Evolutionary conservation across 371 early-diverging fungal species (phyloP).

Genomic region (Circinella minor): DNA sequence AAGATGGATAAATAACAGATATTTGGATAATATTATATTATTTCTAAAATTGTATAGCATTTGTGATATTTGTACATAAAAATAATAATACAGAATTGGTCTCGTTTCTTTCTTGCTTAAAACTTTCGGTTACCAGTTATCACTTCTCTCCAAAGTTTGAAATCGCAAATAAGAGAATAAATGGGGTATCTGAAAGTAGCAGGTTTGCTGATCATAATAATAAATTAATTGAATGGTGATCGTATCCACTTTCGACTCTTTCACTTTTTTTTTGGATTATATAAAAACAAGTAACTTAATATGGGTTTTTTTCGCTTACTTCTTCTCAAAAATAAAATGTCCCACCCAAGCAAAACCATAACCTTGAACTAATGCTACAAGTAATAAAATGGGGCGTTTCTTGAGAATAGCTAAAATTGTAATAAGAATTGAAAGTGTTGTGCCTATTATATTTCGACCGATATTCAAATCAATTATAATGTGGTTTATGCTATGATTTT

Average conservation of each 20-base stretch:
- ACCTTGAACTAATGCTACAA: constrained; percentile 40
- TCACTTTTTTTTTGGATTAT: too few species aligned
- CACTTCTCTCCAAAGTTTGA: constrained; percentile 66
- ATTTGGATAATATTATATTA: too few species aligned
- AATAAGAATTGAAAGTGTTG: constrained; percentile 32
- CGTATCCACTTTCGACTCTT: background rate
- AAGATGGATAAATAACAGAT: too few species aligned
- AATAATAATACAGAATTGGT: background rate
- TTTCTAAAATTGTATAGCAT: too few species aligned
- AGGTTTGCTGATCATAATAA: constrained; percentile 49
- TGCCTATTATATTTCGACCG: constrained; percentile 24
- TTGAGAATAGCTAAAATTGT: constrained; percentile 23
- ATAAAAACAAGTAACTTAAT: too few species aligned
- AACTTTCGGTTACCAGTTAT: constrained; percentile 40
- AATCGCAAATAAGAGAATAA: constrained; percentile 66
- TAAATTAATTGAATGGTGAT: too few species aligned
- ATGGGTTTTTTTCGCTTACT: constrained; percentile 30
- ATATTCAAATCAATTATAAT: background rate
- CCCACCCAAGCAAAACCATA: constrained; percentile 74
- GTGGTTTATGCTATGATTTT: background rate
- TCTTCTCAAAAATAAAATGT: constrained; percentile 70
- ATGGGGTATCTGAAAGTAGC: constrained; percentile 75
- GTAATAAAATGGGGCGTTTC: constrained; percentile 26
- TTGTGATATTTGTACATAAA: background rate
- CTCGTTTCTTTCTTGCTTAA: constrained; percentile 14